Conservation (phyloP, 208 protist species). For the Strigomonas culicis region DNA sequence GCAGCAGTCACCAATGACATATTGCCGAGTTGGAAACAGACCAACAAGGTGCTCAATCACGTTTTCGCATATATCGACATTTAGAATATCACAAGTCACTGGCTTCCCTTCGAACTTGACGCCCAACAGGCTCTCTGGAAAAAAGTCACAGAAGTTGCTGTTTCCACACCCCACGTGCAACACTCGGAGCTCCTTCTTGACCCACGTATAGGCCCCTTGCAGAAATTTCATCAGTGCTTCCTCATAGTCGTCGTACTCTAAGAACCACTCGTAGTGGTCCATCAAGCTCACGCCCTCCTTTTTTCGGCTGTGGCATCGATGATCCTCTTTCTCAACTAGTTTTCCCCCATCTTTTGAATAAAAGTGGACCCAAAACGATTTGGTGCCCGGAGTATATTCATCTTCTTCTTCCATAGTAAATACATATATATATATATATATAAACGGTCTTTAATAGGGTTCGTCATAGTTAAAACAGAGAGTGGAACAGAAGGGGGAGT, state of each 20-base stretch:
- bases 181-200: conserved; percentile 10
- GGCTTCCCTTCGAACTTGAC: background rate
- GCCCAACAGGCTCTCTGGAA: conserved; percentile 8
- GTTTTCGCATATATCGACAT: conserved; percentile 53
- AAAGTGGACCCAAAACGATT: conserved; percentile 55
- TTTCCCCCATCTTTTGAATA: conserved; percentile 40
- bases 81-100: conserved; percentile 27
- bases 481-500: no score
- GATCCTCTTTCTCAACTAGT: conserved; percentile 29
- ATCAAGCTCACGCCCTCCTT: conserved; percentile 27
- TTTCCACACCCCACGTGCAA: conserved; percentile 63
- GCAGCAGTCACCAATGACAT: conserved; percentile 57
- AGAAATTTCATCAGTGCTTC: conserved; percentile 14
- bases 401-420: conserved; percentile 1
- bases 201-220: background rate
- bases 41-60: conserved; percentile 29
- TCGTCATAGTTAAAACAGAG: no score
- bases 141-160: conserved; percentile 54
- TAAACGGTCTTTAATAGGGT: background rate
- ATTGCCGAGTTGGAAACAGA: conserved; percentile 25
- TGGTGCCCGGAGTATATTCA: conserved; percentile 35
- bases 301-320: conserved; percentile 23
- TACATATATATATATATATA: background rate
- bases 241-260: conserved; percentile 43
- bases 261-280: conserved; percentile 76